These are phyloP conservation scores for Mycosarcoma maydis DNA, from an alignment of 1,284 basidiomycete species.

Conservation along the genomic window DNA sequence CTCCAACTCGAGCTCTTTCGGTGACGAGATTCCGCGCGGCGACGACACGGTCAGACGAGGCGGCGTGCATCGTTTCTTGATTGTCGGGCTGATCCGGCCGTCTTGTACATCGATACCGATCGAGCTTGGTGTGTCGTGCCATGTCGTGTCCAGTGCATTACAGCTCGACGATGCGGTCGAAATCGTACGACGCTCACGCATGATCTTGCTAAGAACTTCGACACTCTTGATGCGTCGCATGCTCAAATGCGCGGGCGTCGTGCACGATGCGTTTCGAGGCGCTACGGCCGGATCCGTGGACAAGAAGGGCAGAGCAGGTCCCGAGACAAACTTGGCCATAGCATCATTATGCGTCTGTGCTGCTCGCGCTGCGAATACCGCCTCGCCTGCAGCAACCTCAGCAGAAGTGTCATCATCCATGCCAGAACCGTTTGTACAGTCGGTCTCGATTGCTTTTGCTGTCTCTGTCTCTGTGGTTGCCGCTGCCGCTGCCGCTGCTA, in stretches of 20 bases:
- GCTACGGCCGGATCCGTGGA: slow-evolving; percentile 45
- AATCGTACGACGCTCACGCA: slow-evolving; percentile 27
- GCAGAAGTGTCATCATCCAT: background rate
- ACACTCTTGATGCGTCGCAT: slow-evolving; percentile 47
- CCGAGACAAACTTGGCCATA: slow-evolving; percentile 23
- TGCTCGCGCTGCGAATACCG: background rate
- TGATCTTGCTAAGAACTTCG: slow-evolving; percentile 44
- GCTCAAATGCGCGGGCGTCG: slow-evolving; percentile 30
- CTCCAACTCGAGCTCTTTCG: slow-evolving; percentile 36
- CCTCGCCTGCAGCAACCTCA: background rate
- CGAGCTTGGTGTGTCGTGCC: background rate
- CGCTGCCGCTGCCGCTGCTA: slow-evolving; percentile 6
- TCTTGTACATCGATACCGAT: slow-evolving; percentile 9
- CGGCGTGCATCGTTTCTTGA: slow-evolving; percentile 29
- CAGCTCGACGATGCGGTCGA: background rate
- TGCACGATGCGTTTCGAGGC: slow-evolving; percentile 39
- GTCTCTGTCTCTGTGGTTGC: background rate
- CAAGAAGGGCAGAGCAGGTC: slow-evolving; percentile 35
- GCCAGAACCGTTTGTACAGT: background rate
- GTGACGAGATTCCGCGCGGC: slow-evolving; percentile 44
- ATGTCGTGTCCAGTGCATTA: background rate
- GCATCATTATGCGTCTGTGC: slow-evolving; percentile 9
- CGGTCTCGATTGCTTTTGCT: background rate
- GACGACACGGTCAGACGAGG: slow-evolving; percentile 44
- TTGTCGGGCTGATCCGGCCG: slow-evolving; percentile 23